phyloP scores from a whole-genome alignment of 176 grass and related monocot species.

The Zea luxurians region DNA sequence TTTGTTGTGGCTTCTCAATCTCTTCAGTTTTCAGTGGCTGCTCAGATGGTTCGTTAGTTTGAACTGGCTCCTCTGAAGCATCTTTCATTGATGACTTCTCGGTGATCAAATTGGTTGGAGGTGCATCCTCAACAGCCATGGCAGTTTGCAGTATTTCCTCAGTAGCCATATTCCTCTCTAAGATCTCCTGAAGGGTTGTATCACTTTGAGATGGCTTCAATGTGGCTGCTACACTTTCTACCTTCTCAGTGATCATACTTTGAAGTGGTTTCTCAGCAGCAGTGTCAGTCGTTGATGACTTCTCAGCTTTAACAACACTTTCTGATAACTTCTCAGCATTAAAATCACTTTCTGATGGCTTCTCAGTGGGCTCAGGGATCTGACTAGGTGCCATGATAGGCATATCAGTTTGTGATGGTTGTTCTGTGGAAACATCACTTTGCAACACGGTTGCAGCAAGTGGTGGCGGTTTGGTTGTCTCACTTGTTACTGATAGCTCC shows the following conservation, averaged over 20 bases:
- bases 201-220: conserved; percentile 33
- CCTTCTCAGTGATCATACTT: conserved; percentile 6
- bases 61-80: conserved; percentile 23
- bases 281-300: conserved; percentile 13
- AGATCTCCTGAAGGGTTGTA: conserved; percentile 14
- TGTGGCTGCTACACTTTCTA: not conserved
- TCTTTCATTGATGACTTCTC: conserved; percentile 23
- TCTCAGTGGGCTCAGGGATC: conserved; percentile 1
- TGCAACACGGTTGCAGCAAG: conserved; percentile 10
- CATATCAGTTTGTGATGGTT: conserved; percentile 18
- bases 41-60: conserved; percentile 36
- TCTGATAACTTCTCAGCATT: conserved; percentile 29
- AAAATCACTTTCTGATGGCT: conserved; percentile 35
- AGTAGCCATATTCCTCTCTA: not conserved
- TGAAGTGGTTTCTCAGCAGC: conserved; percentile 21
- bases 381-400: conserved; percentile 1
- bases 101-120: not conserved
- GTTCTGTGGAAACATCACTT: conserved; percentile 13
- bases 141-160: conserved; percentile 14
- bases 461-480: not conserved
- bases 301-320: conserved; percentile 33
- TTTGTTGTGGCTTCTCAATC: conserved; percentile 35
- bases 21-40: conserved; percentile 41
- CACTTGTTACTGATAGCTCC: conserved; percentile 2
- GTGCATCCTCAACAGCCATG: conserved; percentile 5